Evolutionary conservation across 768 basidiomycete species (phyloP).

Genomic region (Suillus subaureus): DNA sequence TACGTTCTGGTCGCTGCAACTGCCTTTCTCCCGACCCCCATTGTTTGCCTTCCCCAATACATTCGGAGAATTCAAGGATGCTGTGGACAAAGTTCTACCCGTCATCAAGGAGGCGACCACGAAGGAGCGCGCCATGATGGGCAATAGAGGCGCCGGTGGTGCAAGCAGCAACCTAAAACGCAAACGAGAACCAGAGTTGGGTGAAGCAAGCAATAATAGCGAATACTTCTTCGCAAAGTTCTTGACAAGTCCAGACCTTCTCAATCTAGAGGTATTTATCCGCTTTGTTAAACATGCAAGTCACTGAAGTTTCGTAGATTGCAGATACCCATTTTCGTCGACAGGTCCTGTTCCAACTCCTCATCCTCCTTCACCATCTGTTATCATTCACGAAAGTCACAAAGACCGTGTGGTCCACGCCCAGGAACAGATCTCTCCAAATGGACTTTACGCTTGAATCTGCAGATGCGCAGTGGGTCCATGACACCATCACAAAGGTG

Average conservation of each 20-base stretch:
- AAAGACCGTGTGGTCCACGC: slow-evolving; percentile 60
- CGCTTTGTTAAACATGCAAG: slow-evolving; percentile 11
- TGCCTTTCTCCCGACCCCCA: slow-evolving; percentile 80
- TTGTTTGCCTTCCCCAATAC: slow-evolving; percentile 59
- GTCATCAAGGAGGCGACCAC: slow-evolving; percentile 85
- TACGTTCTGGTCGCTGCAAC: slow-evolving; percentile 88
- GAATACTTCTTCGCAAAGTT: slow-evolving; percentile 96
- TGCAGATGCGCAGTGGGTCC: slow-evolving; percentile 73
- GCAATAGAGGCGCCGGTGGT: slow-evolving; percentile 53
- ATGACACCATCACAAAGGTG: slow-evolving; percentile 63
- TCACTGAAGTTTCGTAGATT: slow-evolving; percentile 49
- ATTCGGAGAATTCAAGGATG: slow-evolving; percentile 67
- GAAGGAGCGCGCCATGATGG: slow-evolving; percentile 88
- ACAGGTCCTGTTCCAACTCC: slow-evolving; percentile 84
- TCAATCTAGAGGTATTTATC: slow-evolving; percentile 78
- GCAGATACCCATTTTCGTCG: slow-evolving; percentile 93
- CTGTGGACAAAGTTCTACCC: slow-evolving; percentile 72
- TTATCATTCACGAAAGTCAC: slow-evolving; percentile 70
- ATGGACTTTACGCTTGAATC: slow-evolving; percentile 80
- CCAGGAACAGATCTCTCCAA: slow-evolving; percentile 77
- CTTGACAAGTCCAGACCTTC: slow-evolving; percentile 82
- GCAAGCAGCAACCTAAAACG: slow-evolving; percentile 52
- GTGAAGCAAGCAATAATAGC: slow-evolving; percentile 50
- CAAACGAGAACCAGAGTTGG: slow-evolving; percentile 63
- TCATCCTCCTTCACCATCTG: slow-evolving; percentile 77